These are phyloP conservation scores for Sporothrix sp. DNA, from an alignment of 2,329 filamentous ascomycete species.

Conservation along the genomic window DNA sequence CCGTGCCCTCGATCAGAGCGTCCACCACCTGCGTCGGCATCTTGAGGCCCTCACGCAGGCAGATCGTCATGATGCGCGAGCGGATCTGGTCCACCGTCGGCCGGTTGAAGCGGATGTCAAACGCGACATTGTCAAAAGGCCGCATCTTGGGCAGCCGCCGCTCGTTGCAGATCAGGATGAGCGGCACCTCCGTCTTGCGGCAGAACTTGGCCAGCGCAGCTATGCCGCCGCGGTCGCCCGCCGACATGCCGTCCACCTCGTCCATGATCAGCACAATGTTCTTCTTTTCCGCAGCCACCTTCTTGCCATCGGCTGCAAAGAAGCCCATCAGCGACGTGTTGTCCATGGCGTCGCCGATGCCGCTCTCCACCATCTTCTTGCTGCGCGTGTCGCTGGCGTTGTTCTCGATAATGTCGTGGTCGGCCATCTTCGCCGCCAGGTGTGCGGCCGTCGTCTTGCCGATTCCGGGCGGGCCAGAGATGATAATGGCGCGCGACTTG, in stretches of 20 bases:
- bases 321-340: slow-evolving; percentile 89
- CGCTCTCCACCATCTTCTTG: slow-evolving; percentile 87
- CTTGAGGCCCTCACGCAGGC: slow-evolving; percentile 81
- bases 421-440: slow-evolving; percentile 82
- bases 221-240: slow-evolving; percentile 89
- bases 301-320: slow-evolving; percentile 75
- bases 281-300: slow-evolving; percentile 72
- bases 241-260: slow-evolving; percentile 98
- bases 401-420: slow-evolving; percentile 86
- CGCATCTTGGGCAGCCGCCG: slow-evolving; percentile 93
- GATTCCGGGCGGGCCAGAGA: slow-evolving; percentile 90
- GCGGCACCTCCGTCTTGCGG: slow-evolving; percentile 87
- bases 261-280: slow-evolving; percentile 98
- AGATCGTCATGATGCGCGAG: slow-evolving; percentile 89
- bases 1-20: slow-evolving; percentile 87
- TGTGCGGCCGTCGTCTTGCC: slow-evolving; percentile 97
- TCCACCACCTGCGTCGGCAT: slow-evolving; percentile 77
- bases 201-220: slow-evolving; percentile 89
- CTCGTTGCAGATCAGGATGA: slow-evolving; percentile 98
- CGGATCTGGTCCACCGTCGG: slow-evolving; percentile 87
- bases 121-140: slow-evolving; percentile 81
- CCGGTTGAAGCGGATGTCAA: slow-evolving; percentile 76
- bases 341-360: slow-evolving; percentile 81
- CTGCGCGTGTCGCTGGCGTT: slow-evolving; percentile 94
- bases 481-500: slow-evolving; percentile 77